phyloP scores from a whole-genome alignment of 2,329 filamentous ascomycete genomes.

The Thermoascus crustaceus region DNA sequence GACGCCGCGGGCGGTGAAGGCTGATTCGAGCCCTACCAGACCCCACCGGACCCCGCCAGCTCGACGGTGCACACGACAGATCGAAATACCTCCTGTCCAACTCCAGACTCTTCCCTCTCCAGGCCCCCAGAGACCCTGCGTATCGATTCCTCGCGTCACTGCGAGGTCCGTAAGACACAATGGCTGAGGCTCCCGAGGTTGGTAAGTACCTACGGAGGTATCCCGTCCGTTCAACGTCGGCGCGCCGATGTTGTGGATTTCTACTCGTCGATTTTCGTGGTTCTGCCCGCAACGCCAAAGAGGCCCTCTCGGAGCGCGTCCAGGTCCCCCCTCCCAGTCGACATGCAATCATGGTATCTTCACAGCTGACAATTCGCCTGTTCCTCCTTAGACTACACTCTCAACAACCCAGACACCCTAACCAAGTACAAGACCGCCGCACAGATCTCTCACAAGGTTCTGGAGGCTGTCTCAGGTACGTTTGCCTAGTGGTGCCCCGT shows the following conservation, averaged over 20 bases:
- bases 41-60: conserved; percentile 18
- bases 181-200: conserved; percentile 35
- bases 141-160: conserved; percentile 12
- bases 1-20: neutral
- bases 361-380: conserved; percentile 5
- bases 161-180: conserved; percentile 25
- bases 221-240: conserved; percentile 3
- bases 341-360: neutral
- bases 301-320: conserved; percentile 1
- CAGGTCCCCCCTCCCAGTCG: neutral
- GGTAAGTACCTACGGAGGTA: conserved; percentile 23
- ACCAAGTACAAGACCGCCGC: conserved; percentile 99
- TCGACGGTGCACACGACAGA: conserved; percentile 23
- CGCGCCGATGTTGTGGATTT: neutral
- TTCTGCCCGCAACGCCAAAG: neutral
- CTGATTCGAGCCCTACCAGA: neutral
- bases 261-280: neutral
- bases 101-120: conserved; percentile 8
- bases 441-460: conserved; percentile 89
- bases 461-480: conserved; percentile 67
- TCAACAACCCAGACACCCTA: conserved; percentile 87
- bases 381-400: conserved; percentile 61
- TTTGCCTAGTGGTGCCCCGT: conserved; percentile 6
- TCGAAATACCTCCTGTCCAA: conserved; percentile 5
- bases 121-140: conserved; percentile 11